phyloP scores from a whole-genome alignment of 345 rosid species.

The Acer yangbiense region DNA sequence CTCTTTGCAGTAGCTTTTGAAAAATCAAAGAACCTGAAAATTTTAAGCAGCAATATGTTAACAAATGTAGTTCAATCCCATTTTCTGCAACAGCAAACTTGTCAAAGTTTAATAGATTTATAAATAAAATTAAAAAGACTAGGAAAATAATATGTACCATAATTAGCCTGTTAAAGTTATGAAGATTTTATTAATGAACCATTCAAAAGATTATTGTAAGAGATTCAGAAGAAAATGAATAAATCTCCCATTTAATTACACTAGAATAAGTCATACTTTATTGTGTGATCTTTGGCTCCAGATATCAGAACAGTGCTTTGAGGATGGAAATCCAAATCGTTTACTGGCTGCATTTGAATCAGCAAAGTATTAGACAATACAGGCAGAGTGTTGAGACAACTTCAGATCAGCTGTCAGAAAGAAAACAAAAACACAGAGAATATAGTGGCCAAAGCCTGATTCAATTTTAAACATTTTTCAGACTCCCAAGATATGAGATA shows the following conservation, averaged over 20 bases:
- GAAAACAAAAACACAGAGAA: background rate
- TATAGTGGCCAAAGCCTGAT: conserved; percentile 2
- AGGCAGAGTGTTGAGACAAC: conserved; percentile 4
- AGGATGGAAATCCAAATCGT: conserved; percentile 89
- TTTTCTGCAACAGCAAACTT: background rate
- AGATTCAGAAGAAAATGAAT: conserved; percentile 9
- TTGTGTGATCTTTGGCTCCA: conserved; percentile 76
- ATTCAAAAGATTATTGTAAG: background rate
- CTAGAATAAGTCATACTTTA: conserved; percentile 54
- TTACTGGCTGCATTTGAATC: conserved; percentile 59
- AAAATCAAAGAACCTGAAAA: conserved; percentile 76
- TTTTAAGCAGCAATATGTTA: conserved; percentile 1
- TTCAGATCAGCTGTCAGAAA: conserved; percentile 7
- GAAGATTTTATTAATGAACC: background rate
- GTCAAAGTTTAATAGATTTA: background rate
- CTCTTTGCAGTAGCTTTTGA: conserved; percentile 84
- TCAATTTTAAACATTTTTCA: conserved; percentile 9
- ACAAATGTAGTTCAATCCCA: background rate
- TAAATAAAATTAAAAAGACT: background rate
- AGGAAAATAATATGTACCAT: background rate
- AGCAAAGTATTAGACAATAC: conserved; percentile 22
- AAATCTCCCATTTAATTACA: conserved; percentile 3
- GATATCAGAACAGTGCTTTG: conserved; percentile 69
- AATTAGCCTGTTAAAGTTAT: conserved; percentile 14
- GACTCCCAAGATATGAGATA: background rate